Evolutionary conservation across 1,284 basidiomycete species (phyloP).

Genomic region (Cystobasidium slooffiae): DNA sequence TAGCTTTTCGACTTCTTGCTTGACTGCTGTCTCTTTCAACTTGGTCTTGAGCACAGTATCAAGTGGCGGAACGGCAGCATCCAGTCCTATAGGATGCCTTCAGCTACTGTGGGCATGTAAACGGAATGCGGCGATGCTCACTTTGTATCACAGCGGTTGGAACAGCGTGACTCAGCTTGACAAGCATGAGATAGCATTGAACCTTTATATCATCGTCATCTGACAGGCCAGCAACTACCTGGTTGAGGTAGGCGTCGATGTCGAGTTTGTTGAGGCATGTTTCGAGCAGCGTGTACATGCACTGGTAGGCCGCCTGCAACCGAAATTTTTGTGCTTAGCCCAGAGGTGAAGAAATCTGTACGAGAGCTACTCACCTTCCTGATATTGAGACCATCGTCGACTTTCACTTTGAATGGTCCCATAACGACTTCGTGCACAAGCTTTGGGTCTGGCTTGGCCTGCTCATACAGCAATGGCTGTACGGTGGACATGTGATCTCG

Average conservation of each 20-base stretch:
- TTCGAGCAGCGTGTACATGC: slow-evolving; percentile 92
- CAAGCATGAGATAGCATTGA: slow-evolving; percentile 91
- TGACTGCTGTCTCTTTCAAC: slow-evolving; percentile 84
- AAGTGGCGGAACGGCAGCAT: slow-evolving; percentile 80
- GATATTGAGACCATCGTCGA: slow-evolving; percentile 90
- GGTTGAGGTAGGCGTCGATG: slow-evolving; percentile 78
- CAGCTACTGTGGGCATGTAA: neutral
- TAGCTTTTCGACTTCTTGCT: slow-evolving; percentile 93
- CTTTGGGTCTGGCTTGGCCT: slow-evolving; percentile 77
- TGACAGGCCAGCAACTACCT: slow-evolving; percentile 78
- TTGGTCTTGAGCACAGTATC: slow-evolving; percentile 71
- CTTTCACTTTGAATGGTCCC: slow-evolving; percentile 97
- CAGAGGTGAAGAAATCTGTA: too few relatives aligned
- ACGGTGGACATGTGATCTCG: slow-evolving; percentile 77
- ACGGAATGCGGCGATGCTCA: slow-evolving; percentile 44
- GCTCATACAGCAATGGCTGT: slow-evolving; percentile 81
- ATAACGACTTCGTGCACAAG: slow-evolving; percentile 86
- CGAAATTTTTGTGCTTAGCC: neutral
- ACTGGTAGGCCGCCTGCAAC: slow-evolving; percentile 86
- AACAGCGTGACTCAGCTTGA: slow-evolving; percentile 83
- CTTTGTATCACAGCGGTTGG: slow-evolving; percentile 68
- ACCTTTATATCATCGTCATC: slow-evolving; percentile 98
- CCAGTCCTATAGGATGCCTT: slow-evolving; percentile 64
- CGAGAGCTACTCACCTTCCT: slow-evolving; percentile 57
- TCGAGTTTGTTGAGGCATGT: slow-evolving; percentile 85